These are phyloP conservation scores for Stagonosporopsis rhizophila DNA, from an alignment of 2,329 filamentous ascomycete species.

Conservation along the genomic window DNA sequence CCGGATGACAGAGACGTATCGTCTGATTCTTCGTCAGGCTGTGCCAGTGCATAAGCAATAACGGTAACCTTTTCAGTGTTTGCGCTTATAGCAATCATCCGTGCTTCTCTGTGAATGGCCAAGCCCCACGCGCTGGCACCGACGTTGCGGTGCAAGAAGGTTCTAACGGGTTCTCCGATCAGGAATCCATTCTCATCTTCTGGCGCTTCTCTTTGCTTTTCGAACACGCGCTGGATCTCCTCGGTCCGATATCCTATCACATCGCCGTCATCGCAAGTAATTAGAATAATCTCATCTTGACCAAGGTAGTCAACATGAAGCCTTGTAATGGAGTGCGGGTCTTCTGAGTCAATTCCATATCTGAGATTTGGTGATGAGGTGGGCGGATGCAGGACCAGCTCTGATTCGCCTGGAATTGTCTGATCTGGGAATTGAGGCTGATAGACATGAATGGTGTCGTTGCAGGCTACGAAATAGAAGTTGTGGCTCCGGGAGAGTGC, in stretches of 20 bases:
- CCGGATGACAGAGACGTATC: conserved; percentile 1
- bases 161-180: conserved; percentile 54
- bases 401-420: conserved; percentile 42
- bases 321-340: conserved; percentile 55
- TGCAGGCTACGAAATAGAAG: conserved; percentile 58
- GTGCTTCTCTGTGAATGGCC: conserved; percentile 79
- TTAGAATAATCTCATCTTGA: conserved; percentile 57
- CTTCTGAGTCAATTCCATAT: conserved; percentile 40
- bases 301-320: conserved; percentile 54
- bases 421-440: conserved; percentile 55
- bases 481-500: conserved; percentile 56
- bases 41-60: conserved; percentile 63
- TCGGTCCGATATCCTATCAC: conserved; percentile 52
- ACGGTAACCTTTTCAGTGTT: conserved; percentile 70
- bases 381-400: conserved; percentile 50
- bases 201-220: conserved; percentile 9
- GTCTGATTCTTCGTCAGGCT: background rate
- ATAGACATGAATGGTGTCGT: conserved; percentile 51
- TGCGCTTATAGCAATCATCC: conserved; percentile 83
- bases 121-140: conserved; percentile 85
- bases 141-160: conserved; percentile 80
- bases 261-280: conserved; percentile 66
- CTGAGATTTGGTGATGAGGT: conserved; percentile 39
- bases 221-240: conserved; percentile 35
- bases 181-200: conserved; percentile 1